These are phyloP conservation scores for Kwoniella dejecticola DNA, from an alignment of 768 basidiomycete genomes.

Conservation along the genomic window DNA sequence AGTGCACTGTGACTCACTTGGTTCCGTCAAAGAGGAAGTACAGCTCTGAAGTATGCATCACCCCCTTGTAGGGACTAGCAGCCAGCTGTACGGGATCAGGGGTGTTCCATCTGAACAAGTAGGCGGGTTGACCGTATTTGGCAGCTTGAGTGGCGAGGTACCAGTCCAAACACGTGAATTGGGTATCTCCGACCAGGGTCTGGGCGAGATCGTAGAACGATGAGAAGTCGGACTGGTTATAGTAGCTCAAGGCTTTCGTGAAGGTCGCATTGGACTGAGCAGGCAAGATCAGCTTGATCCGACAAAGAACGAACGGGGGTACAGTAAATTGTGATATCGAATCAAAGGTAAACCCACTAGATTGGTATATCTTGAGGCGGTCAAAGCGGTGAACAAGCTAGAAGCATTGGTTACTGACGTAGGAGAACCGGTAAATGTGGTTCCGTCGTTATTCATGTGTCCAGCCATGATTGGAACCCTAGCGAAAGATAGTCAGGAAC, in stretches of 20 bases:
- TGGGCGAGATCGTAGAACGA: conserved; percentile 29
- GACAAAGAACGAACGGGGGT: not conserved
- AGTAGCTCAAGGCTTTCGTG: conserved; percentile 19
- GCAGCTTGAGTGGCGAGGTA: conserved; percentile 22
- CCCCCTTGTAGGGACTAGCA: conserved; percentile 22
- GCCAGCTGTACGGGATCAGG: conserved; percentile 33
- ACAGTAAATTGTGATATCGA: too few relatives aligned
- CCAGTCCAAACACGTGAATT: conserved; percentile 32
- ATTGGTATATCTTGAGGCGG: conserved; percentile 18
- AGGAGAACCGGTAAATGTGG: conserved; percentile 27
- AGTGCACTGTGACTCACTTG: conserved; percentile 20
- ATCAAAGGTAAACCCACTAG: conserved; percentile 23
- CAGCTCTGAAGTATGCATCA: conserved; percentile 33
- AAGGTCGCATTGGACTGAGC: conserved; percentile 27
- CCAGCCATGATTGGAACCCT: conserved; percentile 32
- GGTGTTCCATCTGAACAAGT: conserved; percentile 15
- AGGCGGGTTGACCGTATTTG: conserved; percentile 18
- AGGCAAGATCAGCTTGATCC: not conserved
- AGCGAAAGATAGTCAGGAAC: too few relatives aligned
- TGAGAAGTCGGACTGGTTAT: conserved; percentile 16
- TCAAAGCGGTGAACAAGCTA: conserved; percentile 22
- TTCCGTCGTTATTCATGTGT: conserved; percentile 34
- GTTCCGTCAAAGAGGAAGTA: conserved; percentile 36
- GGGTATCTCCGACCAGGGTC: conserved; percentile 26
- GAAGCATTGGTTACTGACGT: conserved; percentile 21